Evolutionary conservation across 2,329 filamentous ascomycete species (phyloP).

Genomic region (Dichotomopilus funicola): DNA sequence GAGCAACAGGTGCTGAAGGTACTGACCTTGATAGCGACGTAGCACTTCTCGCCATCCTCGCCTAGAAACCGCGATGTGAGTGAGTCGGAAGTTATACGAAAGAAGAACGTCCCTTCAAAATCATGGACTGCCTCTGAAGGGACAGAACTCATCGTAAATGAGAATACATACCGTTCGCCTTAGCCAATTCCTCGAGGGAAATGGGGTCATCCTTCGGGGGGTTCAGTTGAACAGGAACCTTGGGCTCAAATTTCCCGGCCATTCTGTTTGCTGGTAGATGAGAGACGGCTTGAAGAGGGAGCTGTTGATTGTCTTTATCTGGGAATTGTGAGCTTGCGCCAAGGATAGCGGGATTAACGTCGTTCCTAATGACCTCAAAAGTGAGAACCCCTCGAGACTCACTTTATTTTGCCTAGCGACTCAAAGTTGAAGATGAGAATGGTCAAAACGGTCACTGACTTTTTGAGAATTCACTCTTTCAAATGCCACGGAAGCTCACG

Average conservation of each 20-base stretch:
- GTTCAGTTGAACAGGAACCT: slow-evolving; percentile 65
- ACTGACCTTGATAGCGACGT: slow-evolving; percentile 62
- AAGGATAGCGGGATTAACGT: not conserved
- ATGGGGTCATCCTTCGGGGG: slow-evolving; percentile 87
- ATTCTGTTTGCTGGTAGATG: slow-evolving; percentile 32
- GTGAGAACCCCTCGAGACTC: no score
- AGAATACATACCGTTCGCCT: slow-evolving; percentile 66
- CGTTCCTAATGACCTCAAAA: no score
- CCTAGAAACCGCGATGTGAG: slow-evolving; percentile 39
- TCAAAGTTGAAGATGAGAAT: no score
- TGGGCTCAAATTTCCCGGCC: slow-evolving; percentile 69
- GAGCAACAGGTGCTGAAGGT: not conserved
- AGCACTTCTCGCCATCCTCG: slow-evolving; percentile 56
- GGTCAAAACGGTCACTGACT: no score
- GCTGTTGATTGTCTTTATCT: not conserved
- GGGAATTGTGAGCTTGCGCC: not conserved
- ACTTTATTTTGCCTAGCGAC: no score
- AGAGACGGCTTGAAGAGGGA: not conserved
- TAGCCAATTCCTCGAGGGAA: slow-evolving; percentile 67
- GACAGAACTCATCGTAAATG: not conserved
- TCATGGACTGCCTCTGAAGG: not conserved
- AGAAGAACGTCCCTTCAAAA: not conserved
- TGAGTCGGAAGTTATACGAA: not conserved
- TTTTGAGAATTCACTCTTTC: no score
- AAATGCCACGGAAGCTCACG: not conserved